Base-by-base conservation (phyloP, 805 yeast genomes). In the Torulaspora franciscae region DNA sequence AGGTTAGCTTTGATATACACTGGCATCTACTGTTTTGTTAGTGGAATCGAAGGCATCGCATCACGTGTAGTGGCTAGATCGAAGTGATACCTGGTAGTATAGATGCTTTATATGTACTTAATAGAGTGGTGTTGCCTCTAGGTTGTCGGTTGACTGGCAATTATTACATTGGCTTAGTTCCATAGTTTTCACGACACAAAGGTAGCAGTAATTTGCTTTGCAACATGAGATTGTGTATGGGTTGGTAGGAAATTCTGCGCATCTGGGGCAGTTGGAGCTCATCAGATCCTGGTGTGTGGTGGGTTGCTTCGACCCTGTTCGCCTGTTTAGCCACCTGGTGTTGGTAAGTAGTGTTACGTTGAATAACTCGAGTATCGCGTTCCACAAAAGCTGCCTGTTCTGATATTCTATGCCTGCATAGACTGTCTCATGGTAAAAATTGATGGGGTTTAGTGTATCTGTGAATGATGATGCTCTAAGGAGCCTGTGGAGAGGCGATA, bases 321-420 rank as follows among this genome's bases (percentile, higher is more conserved):
- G 29, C 1, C 28, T 41, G 10, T 36, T 40, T 19, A 48, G 42
- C 49, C 47, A 48, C 14, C 35, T 39, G n/a, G 47, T 37, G 28
- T 48, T 48, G 43, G 52, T 56, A 11, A 58, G 39, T 3, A 59
- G 37, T 2, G 59, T 45, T 3, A 41, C 43, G 32, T 53, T 58
- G 17, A 62, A 49, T 9, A 62, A 38, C 32, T 62, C 65, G 11
- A 62, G 40, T 1, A 60, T 48, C 1, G 64, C 55, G 38, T 59
- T 60, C 65, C 64, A 62, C 4, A 62, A 43, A 7, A 62, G 46
- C 41, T 62, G 67, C 32, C 62, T 44, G 45, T 61, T 61, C 26
- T 57, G 63, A 38, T 48, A 57, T 33, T 59, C 58, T 17, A 57
- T 43, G 10, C 54, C 54, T 1, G 60, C 51, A 24, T 44, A 43